phyloP scores from a whole-genome alignment of 1,284 basidiomycete genomes.

The Trametes sp. region DNA sequence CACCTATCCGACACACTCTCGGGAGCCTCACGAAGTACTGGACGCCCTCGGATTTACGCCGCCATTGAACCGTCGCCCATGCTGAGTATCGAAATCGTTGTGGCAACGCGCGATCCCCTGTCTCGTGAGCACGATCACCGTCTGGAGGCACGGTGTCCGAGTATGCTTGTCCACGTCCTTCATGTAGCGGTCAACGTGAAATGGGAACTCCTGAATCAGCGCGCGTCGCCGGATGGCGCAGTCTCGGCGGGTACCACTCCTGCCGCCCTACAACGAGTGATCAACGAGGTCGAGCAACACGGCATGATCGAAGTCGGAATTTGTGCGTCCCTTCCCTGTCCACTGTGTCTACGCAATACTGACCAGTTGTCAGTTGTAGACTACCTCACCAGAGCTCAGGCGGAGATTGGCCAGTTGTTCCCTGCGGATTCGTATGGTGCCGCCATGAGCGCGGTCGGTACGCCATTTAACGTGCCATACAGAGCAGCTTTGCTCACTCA shows the following conservation, averaged over 20 bases:
- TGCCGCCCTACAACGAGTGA: conserved; percentile 65
- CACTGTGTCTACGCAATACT: conserved; percentile 1
- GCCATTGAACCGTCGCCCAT: conserved; percentile 75
- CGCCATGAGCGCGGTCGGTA: conserved; percentile 76
- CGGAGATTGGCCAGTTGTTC: conserved; percentile 78
- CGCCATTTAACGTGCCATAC: not conserved
- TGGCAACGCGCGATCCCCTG: conserved; percentile 58
- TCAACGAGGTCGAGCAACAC: conserved; percentile 74
- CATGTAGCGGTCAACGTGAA: conserved; percentile 80
- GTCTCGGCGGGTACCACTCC: conserved; percentile 67
- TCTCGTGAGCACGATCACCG: conserved; percentile 62
- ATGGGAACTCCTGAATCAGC: conserved; percentile 68
- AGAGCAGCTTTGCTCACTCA: not conserved
- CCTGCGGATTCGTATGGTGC: conserved; percentile 72
- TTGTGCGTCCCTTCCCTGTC: conserved; percentile 56
- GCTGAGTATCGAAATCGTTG: conserved; percentile 61
- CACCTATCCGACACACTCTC: conserved; percentile 63
- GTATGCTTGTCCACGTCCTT: conserved; percentile 4
- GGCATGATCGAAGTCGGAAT: conserved; percentile 84
- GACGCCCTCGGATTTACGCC: conserved; percentile 77
- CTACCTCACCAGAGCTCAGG: conserved; percentile 82
- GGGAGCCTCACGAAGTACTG: conserved; percentile 52
- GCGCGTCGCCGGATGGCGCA: conserved; percentile 62
- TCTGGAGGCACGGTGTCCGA: not conserved
- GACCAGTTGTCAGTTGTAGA: conserved; percentile 49